Evolutionary conservation across 2,329 filamentous ascomycete genomes (phyloP).

Genomic region (Aspergillus spinulosporus): DNA sequence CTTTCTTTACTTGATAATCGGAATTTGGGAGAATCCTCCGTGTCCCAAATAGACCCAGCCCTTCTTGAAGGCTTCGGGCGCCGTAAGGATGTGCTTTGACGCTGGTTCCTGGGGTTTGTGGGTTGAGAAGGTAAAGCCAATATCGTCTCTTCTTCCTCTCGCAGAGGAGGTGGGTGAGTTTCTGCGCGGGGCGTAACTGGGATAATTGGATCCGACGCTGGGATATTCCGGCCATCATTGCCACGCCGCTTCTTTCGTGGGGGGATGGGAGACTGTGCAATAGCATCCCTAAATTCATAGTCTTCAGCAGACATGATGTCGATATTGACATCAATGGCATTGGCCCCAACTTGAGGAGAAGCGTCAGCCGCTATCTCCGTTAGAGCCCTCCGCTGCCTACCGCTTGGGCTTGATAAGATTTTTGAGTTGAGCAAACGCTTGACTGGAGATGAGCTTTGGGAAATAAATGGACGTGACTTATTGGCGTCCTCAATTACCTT

Average conservation of each 20-base stretch:
- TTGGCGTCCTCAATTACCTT: constrained; percentile 21
- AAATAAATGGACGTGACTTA: constrained; percentile 24
- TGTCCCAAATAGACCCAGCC: constrained; percentile 38
- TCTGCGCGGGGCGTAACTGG: constrained; percentile 29
- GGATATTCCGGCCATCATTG: constrained; percentile 34
- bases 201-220: constrained; percentile 32
- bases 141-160: constrained; percentile 15
- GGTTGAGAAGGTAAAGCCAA: constrained; percentile 18
- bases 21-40: constrained; percentile 36
- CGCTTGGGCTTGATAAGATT: constrained; percentile 42
- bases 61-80: constrained; percentile 27
- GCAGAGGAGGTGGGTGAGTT: constrained; percentile 20
- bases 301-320: constrained; percentile 44
- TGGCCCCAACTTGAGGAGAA: constrained; percentile 38
- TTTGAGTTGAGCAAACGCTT: constrained; percentile 28
- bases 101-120: constrained; percentile 15
- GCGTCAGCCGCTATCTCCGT: constrained; percentile 46
- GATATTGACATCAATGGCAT: constrained; percentile 36
- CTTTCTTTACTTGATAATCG: constrained; percentile 21
- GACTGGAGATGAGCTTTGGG: constrained; percentile 29
- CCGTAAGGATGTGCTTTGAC: constrained; percentile 22
- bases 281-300: constrained; percentile 38
- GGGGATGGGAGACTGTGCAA: constrained; percentile 35
- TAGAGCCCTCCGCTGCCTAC: constrained; percentile 38
- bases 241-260: constrained; percentile 41